Evolutionary conservation across 2,329 filamentous ascomycete genomes (phyloP).

Genomic region (Ophiocordyceps camponoti-leonardi): DNA sequence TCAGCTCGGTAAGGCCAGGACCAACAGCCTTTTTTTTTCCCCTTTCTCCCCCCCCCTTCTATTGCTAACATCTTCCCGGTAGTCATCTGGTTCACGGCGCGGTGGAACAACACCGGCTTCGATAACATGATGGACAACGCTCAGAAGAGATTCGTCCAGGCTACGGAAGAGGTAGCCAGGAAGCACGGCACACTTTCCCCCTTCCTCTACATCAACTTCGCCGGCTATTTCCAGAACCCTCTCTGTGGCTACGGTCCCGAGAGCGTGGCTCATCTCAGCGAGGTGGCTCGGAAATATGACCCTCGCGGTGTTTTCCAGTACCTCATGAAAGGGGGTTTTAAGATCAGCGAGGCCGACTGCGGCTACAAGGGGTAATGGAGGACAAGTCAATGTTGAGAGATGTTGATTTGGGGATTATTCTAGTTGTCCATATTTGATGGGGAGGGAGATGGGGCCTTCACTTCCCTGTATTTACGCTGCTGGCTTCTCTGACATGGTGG

Average conservation of each 20-base stretch:
- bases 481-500: too few species aligned
- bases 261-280: slow-evolving; percentile 13
- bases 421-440: too few species aligned
- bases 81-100: neutral
- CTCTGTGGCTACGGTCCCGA: slow-evolving; percentile 17
- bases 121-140: neutral
- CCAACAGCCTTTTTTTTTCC: too few species aligned
- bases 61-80: too few species aligned
- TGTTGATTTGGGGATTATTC: too few species aligned
- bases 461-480: too few species aligned
- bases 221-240: slow-evolving; percentile 13
- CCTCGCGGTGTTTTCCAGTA: slow-evolving; percentile 14
- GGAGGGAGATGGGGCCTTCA: too few species aligned
- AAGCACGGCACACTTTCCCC: slow-evolving; percentile 12
- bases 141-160: neutral
- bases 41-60: too few species aligned
- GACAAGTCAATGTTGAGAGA: too few species aligned
- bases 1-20: neutral
- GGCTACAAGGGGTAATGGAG: slow-evolving; percentile 8
- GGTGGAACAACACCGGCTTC: neutral
- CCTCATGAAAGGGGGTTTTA: slow-evolving; percentile 2
- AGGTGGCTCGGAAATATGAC: slow-evolving; percentile 14
- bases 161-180: slow-evolving; percentile 2
- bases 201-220: slow-evolving; percentile 24
- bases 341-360: neutral